These are phyloP conservation scores for Phytopythium montanum DNA, from an alignment of 352 stramenopile genomes.

Conservation along the genomic window DNA sequence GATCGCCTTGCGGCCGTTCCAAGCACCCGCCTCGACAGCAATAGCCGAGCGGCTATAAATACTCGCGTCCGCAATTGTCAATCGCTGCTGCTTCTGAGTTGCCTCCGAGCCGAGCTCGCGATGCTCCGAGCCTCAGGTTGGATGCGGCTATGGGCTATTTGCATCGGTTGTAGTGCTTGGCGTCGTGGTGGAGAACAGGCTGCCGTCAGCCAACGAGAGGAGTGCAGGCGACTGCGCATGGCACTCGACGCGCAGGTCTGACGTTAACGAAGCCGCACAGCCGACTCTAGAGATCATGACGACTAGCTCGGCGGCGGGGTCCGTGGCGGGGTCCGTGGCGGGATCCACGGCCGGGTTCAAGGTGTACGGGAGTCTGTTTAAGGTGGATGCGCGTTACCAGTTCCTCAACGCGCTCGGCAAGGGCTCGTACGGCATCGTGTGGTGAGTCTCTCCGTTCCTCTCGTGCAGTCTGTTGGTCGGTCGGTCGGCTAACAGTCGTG, in stretches of 20 bases:
- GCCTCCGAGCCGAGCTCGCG: neutral
- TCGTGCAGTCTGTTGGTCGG: neutral
- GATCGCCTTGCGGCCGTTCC: neutral
- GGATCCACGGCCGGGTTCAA: slow-evolving; percentile 39
- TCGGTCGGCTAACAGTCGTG: neutral
- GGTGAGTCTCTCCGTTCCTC: slow-evolving; percentile 29
- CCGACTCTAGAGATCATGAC: neutral
- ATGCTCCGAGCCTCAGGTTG: neutral
- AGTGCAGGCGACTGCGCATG: neutral
- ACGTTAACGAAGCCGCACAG: neutral
- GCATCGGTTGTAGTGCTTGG: neutral
- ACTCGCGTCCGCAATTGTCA: neutral
- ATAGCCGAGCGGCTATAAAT: slow-evolving; percentile 1
- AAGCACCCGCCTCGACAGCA: neutral
- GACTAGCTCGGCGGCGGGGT: neutral
- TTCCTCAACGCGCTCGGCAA: slow-evolving; percentile 88
- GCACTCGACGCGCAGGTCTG: neutral
- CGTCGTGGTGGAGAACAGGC: neutral
- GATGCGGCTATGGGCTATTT: slow-evolving; percentile 1
- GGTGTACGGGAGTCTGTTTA: slow-evolving; percentile 81
- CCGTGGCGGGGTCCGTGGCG: slow-evolving; percentile 5
- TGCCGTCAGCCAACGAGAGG: neutral
- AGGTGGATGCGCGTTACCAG: slow-evolving; percentile 80
- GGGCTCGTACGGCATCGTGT: slow-evolving; percentile 91
- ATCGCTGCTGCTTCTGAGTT: neutral